Conservation (phyloP, 2,329 filamentous ascomycete genomes). For the Hypomyces perniciosus region DNA sequence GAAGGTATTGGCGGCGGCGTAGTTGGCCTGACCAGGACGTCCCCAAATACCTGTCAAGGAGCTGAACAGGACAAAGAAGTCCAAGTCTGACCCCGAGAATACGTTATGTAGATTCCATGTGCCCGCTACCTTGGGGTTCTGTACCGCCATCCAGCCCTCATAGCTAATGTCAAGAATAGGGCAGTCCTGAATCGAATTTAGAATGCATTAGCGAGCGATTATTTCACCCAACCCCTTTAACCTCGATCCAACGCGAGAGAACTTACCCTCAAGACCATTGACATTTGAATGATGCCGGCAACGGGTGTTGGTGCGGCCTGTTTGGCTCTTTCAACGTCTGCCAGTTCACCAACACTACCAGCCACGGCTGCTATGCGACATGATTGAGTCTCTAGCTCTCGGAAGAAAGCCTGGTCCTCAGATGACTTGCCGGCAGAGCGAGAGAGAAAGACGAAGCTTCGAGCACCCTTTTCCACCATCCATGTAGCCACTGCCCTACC, state of each 20-base stretch:
- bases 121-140: slow-evolving; percentile 27
- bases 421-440: slow-evolving; percentile 17
- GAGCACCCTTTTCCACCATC: slow-evolving; percentile 25
- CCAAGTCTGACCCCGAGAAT: slow-evolving; percentile 16
- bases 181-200: not conserved
- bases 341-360: slow-evolving; percentile 26
- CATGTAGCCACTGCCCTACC: slow-evolving; percentile 23
- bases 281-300: slow-evolving; percentile 34
- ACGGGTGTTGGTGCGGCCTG: slow-evolving; percentile 22
- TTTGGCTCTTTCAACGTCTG: slow-evolving; percentile 22
- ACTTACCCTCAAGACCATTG: slow-evolving; percentile 29
- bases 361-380: slow-evolving; percentile 21
- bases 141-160: slow-evolving; percentile 22
- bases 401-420: slow-evolving; percentile 14
- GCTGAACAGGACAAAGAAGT: slow-evolving; percentile 30
- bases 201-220: too few relatives aligned
- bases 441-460: slow-evolving; percentile 23
- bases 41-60: slow-evolving; percentile 24
- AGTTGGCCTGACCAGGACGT: slow-evolving; percentile 30
- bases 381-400: slow-evolving; percentile 21
- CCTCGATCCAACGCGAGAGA: not conserved
- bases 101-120: slow-evolving; percentile 31
- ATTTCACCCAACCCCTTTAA: not conserved
- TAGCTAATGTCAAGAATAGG: slow-evolving; percentile 26
- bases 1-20: slow-evolving; percentile 36